Conservation (phyloP, 2,329 filamentous ascomycete genomes). For the Whalleya microplaca region DNA sequence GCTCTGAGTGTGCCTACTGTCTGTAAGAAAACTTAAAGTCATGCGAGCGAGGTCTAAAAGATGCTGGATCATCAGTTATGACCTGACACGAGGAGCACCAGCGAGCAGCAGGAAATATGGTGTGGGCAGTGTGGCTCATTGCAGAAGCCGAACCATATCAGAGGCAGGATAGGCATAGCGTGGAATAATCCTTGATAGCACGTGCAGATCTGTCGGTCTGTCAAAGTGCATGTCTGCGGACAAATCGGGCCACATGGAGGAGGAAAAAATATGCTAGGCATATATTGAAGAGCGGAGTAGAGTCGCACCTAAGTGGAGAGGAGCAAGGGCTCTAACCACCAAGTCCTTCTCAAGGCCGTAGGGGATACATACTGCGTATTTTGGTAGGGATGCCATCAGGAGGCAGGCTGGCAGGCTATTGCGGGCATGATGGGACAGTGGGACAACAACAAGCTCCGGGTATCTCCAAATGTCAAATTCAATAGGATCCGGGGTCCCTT, state of each 20-base stretch:
- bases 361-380: slow-evolving; percentile 5
- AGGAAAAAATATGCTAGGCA: slow-evolving; percentile 28
- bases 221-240: slow-evolving; percentile 23
- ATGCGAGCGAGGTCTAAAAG: slow-evolving; percentile 12
- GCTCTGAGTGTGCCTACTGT: slow-evolving; percentile 2
- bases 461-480: too few relatives aligned
- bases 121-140: slow-evolving; percentile 7
- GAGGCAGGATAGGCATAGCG: slow-evolving; percentile 13
- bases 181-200: slow-evolving; percentile 26
- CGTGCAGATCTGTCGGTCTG: slow-evolving; percentile 32
- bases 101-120: neutral
- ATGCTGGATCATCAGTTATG: slow-evolving; percentile 21
- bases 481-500: neutral
- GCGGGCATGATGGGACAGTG: slow-evolving; percentile 3
- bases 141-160: slow-evolving; percentile 16
- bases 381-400: slow-evolving; percentile 16
- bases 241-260: slow-evolving; percentile 31
- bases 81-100: slow-evolving; percentile 10
- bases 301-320: slow-evolving; percentile 23
- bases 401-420: slow-evolving; percentile 11
- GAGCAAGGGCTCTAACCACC: slow-evolving; percentile 20
- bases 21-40: slow-evolving; percentile 14
- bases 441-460: too few relatives aligned
- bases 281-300: slow-evolving; percentile 26
- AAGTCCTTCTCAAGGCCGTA: slow-evolving; percentile 16